phyloP scores from a whole-genome alignment of 2,329 filamentous ascomycete species.

The Cercospora citrullina region DNA sequence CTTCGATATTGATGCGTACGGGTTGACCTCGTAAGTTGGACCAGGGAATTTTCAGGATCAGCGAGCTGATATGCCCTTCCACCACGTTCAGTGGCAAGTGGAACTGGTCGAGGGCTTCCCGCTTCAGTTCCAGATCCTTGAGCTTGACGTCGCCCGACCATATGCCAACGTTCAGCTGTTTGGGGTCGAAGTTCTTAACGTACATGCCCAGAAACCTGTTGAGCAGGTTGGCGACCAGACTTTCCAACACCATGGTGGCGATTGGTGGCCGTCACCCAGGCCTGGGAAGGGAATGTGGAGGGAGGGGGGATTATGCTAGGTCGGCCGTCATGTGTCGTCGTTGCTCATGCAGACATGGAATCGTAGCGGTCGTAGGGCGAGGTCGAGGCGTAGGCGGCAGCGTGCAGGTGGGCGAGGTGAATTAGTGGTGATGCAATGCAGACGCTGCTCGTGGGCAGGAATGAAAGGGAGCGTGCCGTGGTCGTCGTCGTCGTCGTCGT shows the following conservation, averaged over 20 bases:
- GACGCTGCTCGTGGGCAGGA: not conserved
- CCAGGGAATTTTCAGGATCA: constrained; percentile 94
- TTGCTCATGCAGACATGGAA: constrained; percentile 2
- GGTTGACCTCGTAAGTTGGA: constrained; percentile 93
- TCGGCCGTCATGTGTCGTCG: constrained; percentile 3
- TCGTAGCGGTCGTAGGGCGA: not conserved
- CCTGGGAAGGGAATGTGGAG: constrained; percentile 48
- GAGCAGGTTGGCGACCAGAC: constrained; percentile 91
- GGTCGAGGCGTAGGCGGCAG: not conserved
- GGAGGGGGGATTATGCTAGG: not conserved
- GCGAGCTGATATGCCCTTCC: constrained; percentile 86
- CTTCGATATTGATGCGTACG: constrained; percentile 91
- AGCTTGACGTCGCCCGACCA: constrained; percentile 99
- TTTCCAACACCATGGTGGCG: constrained; percentile 80
- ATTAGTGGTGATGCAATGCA: constrained; percentile 7
- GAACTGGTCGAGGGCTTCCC: constrained; percentile 94
- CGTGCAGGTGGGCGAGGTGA: not conserved
- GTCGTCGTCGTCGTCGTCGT: not conserved
- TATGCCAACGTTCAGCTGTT: constrained; percentile 96
- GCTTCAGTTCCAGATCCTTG: constrained; percentile 83
- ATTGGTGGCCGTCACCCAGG: constrained; percentile 69
- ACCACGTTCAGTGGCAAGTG: constrained; percentile 95
- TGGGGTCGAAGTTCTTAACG: constrained; percentile 98
- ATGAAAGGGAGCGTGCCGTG: not conserved
- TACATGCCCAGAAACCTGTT: constrained; percentile 99